Conservation (phyloP, 2,329 filamentous ascomycete species). For the Aspergillus pseudoviridinutans region DNA sequence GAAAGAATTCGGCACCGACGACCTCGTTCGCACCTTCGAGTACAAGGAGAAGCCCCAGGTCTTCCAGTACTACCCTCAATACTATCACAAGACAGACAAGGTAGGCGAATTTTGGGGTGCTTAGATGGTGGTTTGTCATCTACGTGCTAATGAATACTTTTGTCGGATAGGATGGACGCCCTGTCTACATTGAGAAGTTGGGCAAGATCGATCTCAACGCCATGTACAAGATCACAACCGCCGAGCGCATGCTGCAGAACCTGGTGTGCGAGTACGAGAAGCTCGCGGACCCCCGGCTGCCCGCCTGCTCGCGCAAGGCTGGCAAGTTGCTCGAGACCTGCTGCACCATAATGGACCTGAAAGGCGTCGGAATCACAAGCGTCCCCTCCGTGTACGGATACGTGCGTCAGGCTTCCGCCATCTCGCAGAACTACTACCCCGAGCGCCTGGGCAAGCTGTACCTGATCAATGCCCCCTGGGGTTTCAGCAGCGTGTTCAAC, state of each 20-base stretch:
- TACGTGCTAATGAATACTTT: slow-evolving; percentile 4
- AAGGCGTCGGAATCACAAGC: slow-evolving; percentile 82
- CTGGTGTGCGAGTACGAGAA: slow-evolving; percentile 98
- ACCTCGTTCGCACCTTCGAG: slow-evolving; percentile 74
- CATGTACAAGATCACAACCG: slow-evolving; percentile 89
- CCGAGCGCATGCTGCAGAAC: slow-evolving; percentile 93
- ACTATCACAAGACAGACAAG: slow-evolving; percentile 80
- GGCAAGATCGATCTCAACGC: slow-evolving; percentile 86
- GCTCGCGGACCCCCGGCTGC: slow-evolving; percentile 84
- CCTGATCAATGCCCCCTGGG: slow-evolving; percentile 97
- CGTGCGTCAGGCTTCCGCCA: slow-evolving; percentile 75
- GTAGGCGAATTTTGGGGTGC: slow-evolving; percentile 32
- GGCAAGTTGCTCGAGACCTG: slow-evolving; percentile 91
- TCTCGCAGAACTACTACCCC: slow-evolving; percentile 99
- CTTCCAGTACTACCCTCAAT: slow-evolving; percentile 92
- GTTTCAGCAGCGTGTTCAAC: slow-evolving; percentile 80
- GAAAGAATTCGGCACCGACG: slow-evolving; percentile 77
- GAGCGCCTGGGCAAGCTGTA: slow-evolving; percentile 95
- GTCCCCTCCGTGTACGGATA: slow-evolving; percentile 83
- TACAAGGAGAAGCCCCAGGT: slow-evolving; percentile 82
- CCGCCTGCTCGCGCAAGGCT: slow-evolving; percentile 89
- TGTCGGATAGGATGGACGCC: slow-evolving; percentile 73
- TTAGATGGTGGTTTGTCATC: neutral
- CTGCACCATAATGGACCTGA: slow-evolving; percentile 97
- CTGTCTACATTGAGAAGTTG: slow-evolving; percentile 94